Conservation (phyloP, 2,329 filamentous ascomycete species). For the Truncatella angustata region DNA sequence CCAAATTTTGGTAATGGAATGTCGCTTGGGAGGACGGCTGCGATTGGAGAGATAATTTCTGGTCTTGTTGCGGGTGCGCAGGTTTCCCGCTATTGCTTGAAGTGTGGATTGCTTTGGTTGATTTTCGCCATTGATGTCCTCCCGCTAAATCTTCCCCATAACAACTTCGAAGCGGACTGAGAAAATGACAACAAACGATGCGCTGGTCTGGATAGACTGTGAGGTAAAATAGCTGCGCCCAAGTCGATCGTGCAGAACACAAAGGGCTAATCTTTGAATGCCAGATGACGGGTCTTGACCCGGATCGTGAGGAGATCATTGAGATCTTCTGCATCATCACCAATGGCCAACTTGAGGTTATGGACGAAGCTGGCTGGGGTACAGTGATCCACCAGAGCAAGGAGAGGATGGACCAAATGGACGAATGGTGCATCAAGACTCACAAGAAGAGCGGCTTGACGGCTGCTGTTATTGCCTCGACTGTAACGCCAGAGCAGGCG, state of each 20-base stretch:
- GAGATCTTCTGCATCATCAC: slow-evolving; percentile 94
- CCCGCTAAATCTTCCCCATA: neutral
- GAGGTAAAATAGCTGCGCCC: slow-evolving; percentile 38
- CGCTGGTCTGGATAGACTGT: slow-evolving; percentile 33
- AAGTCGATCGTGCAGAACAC: neutral
- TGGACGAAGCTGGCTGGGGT: slow-evolving; percentile 79
- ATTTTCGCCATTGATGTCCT: neutral
- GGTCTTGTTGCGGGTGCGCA: neutral
- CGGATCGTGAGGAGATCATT: slow-evolving; percentile 78
- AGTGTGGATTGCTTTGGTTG: neutral
- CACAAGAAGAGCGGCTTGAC: slow-evolving; percentile 83
- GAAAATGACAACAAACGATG: slow-evolving; percentile 14
- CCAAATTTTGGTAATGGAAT: too few species aligned
- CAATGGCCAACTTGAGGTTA: slow-evolving; percentile 69
- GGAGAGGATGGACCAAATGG: slow-evolving; percentile 73
- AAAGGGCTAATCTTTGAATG: neutral
- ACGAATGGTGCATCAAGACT: slow-evolving; percentile 81
- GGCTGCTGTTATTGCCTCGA: slow-evolving; percentile 69
- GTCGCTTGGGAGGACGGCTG: neutral
- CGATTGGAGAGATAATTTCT: neutral
- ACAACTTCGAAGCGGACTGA: neutral
- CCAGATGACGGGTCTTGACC: slow-evolving; percentile 91
- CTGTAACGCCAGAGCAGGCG: slow-evolving; percentile 68
- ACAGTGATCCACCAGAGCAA: slow-evolving; percentile 72
- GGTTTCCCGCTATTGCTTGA: neutral